Evolutionary conservation across 805 yeast species (phyloP).

Genomic region (Starmera caribaea): DNA sequence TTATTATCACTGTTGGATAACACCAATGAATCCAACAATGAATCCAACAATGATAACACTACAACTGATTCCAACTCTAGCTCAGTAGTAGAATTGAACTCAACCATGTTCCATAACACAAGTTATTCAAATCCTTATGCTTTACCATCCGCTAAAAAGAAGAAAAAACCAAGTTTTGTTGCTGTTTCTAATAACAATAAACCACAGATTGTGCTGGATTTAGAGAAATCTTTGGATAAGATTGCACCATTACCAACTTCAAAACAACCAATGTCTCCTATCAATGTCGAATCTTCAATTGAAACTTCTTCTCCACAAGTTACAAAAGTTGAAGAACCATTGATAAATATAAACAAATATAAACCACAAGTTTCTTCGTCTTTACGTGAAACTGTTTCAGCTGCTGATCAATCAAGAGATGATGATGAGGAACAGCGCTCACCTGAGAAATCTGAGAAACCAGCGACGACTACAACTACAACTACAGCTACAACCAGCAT

Average conservation of each 20-base stretch:
- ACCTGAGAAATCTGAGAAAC: too few relatives aligned
- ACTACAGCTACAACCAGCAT: too few relatives aligned
- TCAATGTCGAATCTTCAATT: not conserved
- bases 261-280: not conserved
- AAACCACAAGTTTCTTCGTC: conserved; percentile 30
- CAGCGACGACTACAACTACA: too few relatives aligned
- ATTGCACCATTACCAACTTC: not conserved
- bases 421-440: not conserved
- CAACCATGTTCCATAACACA: too few relatives aligned
- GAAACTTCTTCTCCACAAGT: too few relatives aligned
- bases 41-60: too few relatives aligned
- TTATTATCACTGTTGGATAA: conserved; percentile 33
- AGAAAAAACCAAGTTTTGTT: conserved; percentile 4
- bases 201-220: conserved; percentile 11
- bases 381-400: conserved; percentile 22
- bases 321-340: not conserved
- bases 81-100: too few relatives aligned
- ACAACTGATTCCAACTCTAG: too few relatives aligned
- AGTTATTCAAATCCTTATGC: conserved; percentile 34
- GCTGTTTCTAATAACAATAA: conserved; percentile 1
- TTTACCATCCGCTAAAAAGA: conserved; percentile 8
- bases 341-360: conserved; percentile 14
- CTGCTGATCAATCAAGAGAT: conserved; percentile 8
- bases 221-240: conserved; percentile 12
- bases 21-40: conserved; percentile 6